Evolutionary conservation across 345 rosid species (phyloP), one percentile per base, ranked within the genome.

Genomic region (Limnanthes douglasii): DNA sequence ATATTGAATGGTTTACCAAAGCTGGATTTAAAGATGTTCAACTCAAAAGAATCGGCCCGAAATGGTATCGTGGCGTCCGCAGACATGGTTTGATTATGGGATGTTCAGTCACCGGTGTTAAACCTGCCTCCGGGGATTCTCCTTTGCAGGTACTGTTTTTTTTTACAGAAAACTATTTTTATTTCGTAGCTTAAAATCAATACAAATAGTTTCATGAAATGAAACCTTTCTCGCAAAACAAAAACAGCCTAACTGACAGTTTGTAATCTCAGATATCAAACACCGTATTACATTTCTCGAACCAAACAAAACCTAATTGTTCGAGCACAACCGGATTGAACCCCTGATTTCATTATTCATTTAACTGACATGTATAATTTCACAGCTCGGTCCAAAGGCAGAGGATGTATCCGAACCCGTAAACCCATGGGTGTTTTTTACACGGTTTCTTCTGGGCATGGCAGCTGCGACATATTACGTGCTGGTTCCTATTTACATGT

Each of bases 1-100:
- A 90, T 61, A 78, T 84, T 14, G 94, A 90, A 26, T 90, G 99
- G 99, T 90, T 90, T 49, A 34, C 47, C 27, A 84, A 75, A 31
- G 99, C 99, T 21, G 99, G 94, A 42, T 90, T 90, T 60, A 75
- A 69, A 65, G 77, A 90, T 66, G 75, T 84, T 39, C 78, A 84
- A 55, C 70, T 84, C 30, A 78, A 90, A 59, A 64, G 96, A 56
- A 90, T 90, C 56, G 99, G 99, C 34, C 99, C 99, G 50, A 84
- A 90, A 59, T 90, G 99, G 99, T 90, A 90, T 49, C 96, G 96
- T 11, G 96, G 99, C 12, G 99, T 90, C 57, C 94, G 93, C 39
- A 63, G 96, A 48, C 85, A 90, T 52, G 99, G 99, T 2, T 66
- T 90, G 43, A 90, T 84, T 70, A 90, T 90, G 93, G 96, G 99